Evolutionary conservation across 106 monocot species (phyloP), one percentile per base, ranked within the genome.

Genomic region (Dendrobium catenatum): DNA sequence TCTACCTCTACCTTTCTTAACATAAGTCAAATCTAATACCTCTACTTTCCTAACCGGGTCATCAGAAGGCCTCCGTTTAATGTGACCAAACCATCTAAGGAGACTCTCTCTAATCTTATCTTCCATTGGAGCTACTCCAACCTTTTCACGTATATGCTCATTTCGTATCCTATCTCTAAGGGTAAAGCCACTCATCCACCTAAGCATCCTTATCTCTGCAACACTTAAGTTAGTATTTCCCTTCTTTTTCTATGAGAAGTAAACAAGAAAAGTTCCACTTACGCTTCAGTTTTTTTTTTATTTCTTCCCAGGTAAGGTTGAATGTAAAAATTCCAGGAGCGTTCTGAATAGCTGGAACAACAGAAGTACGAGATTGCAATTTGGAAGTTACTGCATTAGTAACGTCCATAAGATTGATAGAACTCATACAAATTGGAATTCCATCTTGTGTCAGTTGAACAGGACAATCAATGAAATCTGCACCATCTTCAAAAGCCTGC

Each of bases 381-480:
- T 77, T 13, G 48, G 97, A 88, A 31, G 31, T 82, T 41, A 78
- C 37, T 44, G 86, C 91, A 42, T 83, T 89, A 26, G 97, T 97
- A 81, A 55, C 58, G n/a, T 48, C 46, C 55, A 94, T 79, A 44
- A 97, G 90, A 79, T 97, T 81, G 40, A 91, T 85, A 49, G 90
- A 89, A 79, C 88, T 88, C 94, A 91, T 86, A 84, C 97, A 97
- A 78, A 94, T 80, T 4, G 88, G 87, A 73, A 83, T 81, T 20
- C 86, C 85, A 80, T 97, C 97, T 79, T 81, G 74, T 55, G 97
- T 97, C 9, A 94, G 80, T 86, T 97, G 97, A 82, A 97, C 88
- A 72, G 90, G 83, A 77, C 97, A 97, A 58, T 97, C 97, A 42
- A 97, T 97, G 72, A 84, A 66, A 86, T 97, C 97, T 61, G 94